Conservation (phyloP, 2,329 filamentous ascomycete genomes). For the Nannizziopsis arthrosporioides region DNA sequence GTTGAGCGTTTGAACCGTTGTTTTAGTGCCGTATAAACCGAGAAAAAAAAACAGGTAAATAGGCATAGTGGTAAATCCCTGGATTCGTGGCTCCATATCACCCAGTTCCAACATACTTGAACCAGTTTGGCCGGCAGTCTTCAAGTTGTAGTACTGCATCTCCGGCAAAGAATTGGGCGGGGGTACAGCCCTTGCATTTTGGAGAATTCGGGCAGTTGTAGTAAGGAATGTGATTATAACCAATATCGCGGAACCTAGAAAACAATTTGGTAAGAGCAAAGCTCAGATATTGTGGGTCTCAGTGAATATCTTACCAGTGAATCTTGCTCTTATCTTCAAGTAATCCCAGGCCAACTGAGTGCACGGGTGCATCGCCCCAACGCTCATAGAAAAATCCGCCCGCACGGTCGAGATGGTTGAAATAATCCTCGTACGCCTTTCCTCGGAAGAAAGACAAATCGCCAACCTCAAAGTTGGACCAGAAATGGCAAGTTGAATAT, state of each 20-base stretch:
- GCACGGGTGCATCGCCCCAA: conserved; percentile 96
- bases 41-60: no score
- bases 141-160: conserved; percentile 75
- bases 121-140: conserved; percentile 93
- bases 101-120: conserved; percentile 84
- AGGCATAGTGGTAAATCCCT: no score
- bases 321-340: conserved; percentile 87
- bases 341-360: conserved; percentile 81
- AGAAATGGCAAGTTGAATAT: conserved; percentile 98
- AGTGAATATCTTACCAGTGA: conserved; percentile 60
- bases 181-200: conserved; percentile 80
- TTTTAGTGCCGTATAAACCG: background rate
- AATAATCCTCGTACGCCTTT: conserved; percentile 85
- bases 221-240: conserved; percentile 95
- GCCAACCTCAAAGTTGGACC: conserved; percentile 96
- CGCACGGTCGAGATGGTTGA: conserved; percentile 82
- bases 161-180: conserved; percentile 79
- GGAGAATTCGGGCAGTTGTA: conserved; percentile 97
- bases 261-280: background rate
- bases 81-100: conserved; percentile 2
- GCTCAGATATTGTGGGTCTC: background rate
- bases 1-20: background rate
- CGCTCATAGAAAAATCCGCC: conserved; percentile 98
- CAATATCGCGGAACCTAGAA: conserved; percentile 91
- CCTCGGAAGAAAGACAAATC: conserved; percentile 89